phyloP scores from a whole-genome alignment of 192 early-diverging fungal genomes.

The Thamnidium elegans region DNA sequence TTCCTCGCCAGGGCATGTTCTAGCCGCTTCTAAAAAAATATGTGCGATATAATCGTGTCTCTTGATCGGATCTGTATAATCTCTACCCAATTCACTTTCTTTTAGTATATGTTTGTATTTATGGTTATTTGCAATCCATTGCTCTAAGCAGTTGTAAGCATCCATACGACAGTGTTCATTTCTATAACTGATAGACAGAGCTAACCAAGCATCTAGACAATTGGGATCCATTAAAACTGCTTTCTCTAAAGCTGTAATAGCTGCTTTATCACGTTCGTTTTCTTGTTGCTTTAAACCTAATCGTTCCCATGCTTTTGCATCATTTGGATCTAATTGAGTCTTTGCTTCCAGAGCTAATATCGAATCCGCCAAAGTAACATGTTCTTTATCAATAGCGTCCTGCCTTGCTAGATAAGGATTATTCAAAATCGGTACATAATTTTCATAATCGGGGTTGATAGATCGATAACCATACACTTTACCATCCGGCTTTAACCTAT shows the following conservation, averaged over 20 bases:
- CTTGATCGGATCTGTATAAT: slow-evolving; percentile 36
- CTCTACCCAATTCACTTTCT: slow-evolving; percentile 30
- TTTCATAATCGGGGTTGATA: slow-evolving; percentile 54
- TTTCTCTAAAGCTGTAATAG: slow-evolving; percentile 86
- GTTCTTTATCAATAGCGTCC: slow-evolving; percentile 45
- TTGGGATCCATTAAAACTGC: slow-evolving; percentile 73
- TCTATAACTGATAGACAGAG: slow-evolving; percentile 88
- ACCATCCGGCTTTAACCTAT: slow-evolving; percentile 36
- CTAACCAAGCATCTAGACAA: slow-evolving; percentile 77
- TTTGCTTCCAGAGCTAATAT: slow-evolving; percentile 91
- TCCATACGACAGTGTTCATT: slow-evolving; percentile 86
- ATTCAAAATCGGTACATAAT: slow-evolving; percentile 72
- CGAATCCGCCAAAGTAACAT: slow-evolving; percentile 74
- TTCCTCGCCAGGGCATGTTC: slow-evolving; percentile 54
- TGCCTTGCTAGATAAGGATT: slow-evolving; percentile 69
- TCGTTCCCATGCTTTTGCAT: slow-evolving; percentile 81
- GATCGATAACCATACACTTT: slow-evolving; percentile 48
- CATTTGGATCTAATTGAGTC: slow-evolving; percentile 72
- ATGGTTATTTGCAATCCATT: slow-evolving; percentile 78
- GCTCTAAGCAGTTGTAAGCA: slow-evolving; percentile 85
- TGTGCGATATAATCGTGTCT: slow-evolving; percentile 72
- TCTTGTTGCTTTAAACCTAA: slow-evolving; percentile 93
- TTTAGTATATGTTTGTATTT: slow-evolving; percentile 58
- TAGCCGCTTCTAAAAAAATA: slow-evolving; percentile 79
- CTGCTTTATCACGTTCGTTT: slow-evolving; percentile 90